These are phyloP conservation scores for Corchorus capsularis DNA, from an alignment of 345 rosid genomes.

Conservation along the genomic window DNA sequence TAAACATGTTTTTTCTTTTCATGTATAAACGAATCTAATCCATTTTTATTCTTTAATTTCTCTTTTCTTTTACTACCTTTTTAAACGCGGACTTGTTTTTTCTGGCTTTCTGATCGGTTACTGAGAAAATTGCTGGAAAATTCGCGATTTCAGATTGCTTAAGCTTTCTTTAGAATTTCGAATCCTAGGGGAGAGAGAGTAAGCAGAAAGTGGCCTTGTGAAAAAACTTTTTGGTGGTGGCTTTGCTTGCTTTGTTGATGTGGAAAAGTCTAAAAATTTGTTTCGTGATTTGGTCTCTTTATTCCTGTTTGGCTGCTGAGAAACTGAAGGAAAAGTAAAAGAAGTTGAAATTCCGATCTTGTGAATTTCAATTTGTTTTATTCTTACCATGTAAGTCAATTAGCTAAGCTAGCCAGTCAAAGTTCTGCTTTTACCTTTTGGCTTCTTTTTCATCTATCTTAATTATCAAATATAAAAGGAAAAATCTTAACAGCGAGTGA, in stretches of 20 bases:
- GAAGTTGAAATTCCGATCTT: constrained; percentile 31
- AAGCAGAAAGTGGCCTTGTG: neutral
- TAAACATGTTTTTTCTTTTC: constrained; percentile 14
- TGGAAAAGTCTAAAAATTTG: neutral
- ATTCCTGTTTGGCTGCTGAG: constrained; percentile 20
- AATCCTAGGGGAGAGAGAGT: neutral
- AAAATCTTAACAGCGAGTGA: neutral
- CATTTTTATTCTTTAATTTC: neutral
- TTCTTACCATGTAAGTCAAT: neutral
- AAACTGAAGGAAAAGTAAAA: constrained; percentile 15
- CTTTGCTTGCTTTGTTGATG: neutral
- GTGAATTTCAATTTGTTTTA: neutral
- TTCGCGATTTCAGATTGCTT: constrained; percentile 2
- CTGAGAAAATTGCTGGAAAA: constrained; percentile 7
- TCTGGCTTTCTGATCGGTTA: constrained; percentile 13
- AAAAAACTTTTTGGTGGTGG: neutral
- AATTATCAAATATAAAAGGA: neutral
- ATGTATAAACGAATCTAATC: neutral
- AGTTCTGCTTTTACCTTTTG: neutral
- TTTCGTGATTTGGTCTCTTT: neutral
- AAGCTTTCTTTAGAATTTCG: neutral
- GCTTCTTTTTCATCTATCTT: neutral
- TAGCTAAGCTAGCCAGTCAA: constrained; percentile 6
- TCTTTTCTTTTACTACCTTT: constrained; percentile 8
- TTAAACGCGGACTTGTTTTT: constrained; percentile 5